phyloP scores from a whole-genome alignment of 1,284 basidiomycete genomes.

The Malassezia brasiliensis region DNA sequence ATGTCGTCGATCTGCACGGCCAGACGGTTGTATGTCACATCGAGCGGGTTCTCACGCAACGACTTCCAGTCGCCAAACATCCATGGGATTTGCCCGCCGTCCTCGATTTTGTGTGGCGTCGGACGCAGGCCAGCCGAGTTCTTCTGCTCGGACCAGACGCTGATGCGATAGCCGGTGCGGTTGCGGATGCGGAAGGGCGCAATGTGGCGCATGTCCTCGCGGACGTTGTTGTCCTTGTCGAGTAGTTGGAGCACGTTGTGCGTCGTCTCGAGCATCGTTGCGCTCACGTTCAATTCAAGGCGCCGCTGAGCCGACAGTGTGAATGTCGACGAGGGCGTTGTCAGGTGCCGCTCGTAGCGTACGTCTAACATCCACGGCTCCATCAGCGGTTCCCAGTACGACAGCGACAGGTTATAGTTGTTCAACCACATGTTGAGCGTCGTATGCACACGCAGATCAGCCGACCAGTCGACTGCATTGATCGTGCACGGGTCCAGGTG shows the following conservation, averaged over 20 bases:
- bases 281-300: slow-evolving; percentile 72
- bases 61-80: slow-evolving; percentile 93
- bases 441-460: slow-evolving; percentile 57
- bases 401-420: slow-evolving; percentile 95
- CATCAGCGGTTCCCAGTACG: slow-evolving; percentile 98
- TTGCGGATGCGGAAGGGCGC: slow-evolving; percentile 91
- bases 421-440: slow-evolving; percentile 64
- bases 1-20: slow-evolving; percentile 65
- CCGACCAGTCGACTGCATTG: slow-evolving; percentile 82
- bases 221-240: slow-evolving; percentile 55
- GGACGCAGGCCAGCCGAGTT: not conserved
- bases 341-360: slow-evolving; percentile 45
- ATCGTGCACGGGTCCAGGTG: slow-evolving; percentile 76
- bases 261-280: slow-evolving; percentile 78
- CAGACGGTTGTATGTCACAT: slow-evolving; percentile 33
- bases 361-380: slow-evolving; percentile 90
- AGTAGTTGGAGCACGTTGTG: slow-evolving; percentile 63
- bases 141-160: slow-evolving; percentile 46
- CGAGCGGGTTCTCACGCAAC: slow-evolving; percentile 60
- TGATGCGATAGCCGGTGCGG: slow-evolving; percentile 63
- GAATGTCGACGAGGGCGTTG: slow-evolving; percentile 55
- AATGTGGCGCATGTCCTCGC: slow-evolving; percentile 55
- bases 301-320: slow-evolving; percentile 69
- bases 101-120: slow-evolving; percentile 51
- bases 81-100: slow-evolving; percentile 81